Evolutionary conservation across 441 rosid genomes (phyloP), one percentile per base, ranked within the genome.

Genomic region (Omphalea diandra): DNA sequence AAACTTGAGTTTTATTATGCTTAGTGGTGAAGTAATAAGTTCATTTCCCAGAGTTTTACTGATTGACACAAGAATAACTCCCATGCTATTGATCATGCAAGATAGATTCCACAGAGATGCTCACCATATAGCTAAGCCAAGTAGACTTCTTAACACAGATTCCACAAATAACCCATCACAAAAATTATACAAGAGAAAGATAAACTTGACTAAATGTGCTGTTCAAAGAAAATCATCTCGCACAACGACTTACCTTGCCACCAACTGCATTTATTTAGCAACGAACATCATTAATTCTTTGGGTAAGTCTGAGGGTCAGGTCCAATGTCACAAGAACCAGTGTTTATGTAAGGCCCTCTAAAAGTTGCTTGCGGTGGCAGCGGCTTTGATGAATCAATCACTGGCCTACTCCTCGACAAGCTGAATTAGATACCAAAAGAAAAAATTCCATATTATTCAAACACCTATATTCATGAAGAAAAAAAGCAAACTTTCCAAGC

Each of bases 351-450:
- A 68, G 99, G 98, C 75, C 97, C 98, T 69, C 99, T 80, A 58
- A 90, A 94, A 63, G 99, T 90, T 62, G 97, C 99, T 82, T 94
- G 97, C 0, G 97, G 98, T 38, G 97, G 90, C 65, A 94, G 78
- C 0, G 97, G 86, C 78, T 92, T 92, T 29, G 99, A 83, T 65
- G 97, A 50, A 77, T 94, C 98, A 18, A 93, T 87, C 65, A 91
- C 93, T 7, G 96, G 90, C 36, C 66, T 77, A n/a, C 72, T 78
- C 81, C 74, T 91, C 24, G 93, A 83, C 72, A 94, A 87, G 75
- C 98, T 89, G 85, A 27, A 73, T 18, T n/a, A n/a, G n/a, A n/a
- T n/a, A n/a, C n/a, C n/a, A n/a, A n/a, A n/a, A n/a, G n/a, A 56
- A 75, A n/a, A 71, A 41, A 72, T 40, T 43, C 20, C 18, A 63